Evolutionary conservation across 2,329 filamentous ascomycete genomes (phyloP), one percentile per base, ranked within the genome.

Genomic region (Fonsecaea monophora): DNA sequence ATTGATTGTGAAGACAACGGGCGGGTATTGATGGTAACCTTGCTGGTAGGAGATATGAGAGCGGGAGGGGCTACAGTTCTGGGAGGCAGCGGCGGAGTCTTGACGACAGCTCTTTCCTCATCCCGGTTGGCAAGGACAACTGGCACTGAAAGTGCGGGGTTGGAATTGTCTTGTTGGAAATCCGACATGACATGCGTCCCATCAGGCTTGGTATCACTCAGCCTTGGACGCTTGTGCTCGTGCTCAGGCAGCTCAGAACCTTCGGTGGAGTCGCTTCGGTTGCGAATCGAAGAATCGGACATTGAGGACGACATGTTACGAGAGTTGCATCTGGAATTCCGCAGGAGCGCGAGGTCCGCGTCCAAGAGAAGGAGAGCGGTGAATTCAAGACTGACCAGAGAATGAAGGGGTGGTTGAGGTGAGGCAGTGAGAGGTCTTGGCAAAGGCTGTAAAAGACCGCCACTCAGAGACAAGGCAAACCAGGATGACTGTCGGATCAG

Each of bases 21-120:
- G 69, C 58, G 78, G 75, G 48, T 78, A 67, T 83, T 83, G 71
- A 83, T 83, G 12, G 81, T 82, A 35, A 83, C 78, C 72, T 79
- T 81, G 67, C 78, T 81, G 53, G 79, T 77, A 21, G 79, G 77
- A 53, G 77, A 78, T 55, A 74, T 73, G 25, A 74, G 62, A n/a
- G 70, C 72, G 45, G 75, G 71, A 64, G 76, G 72, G 64, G 53
- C 62, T 56, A 66, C 50, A 25, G 68, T 42, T 55, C 65, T 65
- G 32, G 71, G 59, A 38, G 69, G 59, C 53, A 67, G 58, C 48
- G 70, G 57, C 15, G 73, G 70, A 10, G 70, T 70, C 13, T 18
- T 55, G 53, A 37, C 48, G 25, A 32, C 18, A 71, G 71, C 25
- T 64, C 55, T 38, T 65, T 64, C 64, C 48, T 70, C 75, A 69